phyloP scores from a whole-genome alignment of 2,329 filamentous ascomycete species.

The Verticillium longisporum region DNA sequence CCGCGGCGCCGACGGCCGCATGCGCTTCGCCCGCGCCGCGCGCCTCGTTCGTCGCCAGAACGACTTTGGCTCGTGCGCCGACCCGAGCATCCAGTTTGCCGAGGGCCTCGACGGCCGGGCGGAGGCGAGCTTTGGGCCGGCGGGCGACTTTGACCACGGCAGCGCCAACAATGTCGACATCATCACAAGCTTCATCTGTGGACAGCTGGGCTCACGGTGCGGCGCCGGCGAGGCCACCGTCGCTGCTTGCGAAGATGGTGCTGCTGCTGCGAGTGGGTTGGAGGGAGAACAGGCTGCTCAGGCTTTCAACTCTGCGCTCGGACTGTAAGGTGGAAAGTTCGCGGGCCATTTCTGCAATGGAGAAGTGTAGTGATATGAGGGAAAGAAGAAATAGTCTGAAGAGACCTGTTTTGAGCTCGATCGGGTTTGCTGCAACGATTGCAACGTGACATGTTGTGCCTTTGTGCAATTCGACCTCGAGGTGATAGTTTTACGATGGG shows the following conservation, averaged over 20 bases:
- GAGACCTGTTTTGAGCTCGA: neutral
- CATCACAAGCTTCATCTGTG: constrained; percentile 40
- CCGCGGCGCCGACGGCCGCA: constrained; percentile 3
- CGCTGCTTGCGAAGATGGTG: constrained; percentile 11
- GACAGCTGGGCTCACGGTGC: constrained; percentile 25
- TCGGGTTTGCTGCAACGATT: neutral
- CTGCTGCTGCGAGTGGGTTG: constrained; percentile 13
- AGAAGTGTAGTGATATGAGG: neutral
- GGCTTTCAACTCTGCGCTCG: constrained; percentile 14
- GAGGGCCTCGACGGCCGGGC: constrained; percentile 40
- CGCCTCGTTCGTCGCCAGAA: constrained; percentile 5
- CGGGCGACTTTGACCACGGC: constrained; percentile 42
- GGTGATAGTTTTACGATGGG: neutral
- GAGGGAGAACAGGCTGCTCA: constrained; percentile 17
- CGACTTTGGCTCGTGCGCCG: constrained; percentile 38
- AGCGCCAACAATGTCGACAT: constrained; percentile 31
- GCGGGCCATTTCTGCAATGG: neutral
- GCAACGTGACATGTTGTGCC: neutral
- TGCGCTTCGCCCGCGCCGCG: constrained; percentile 12
- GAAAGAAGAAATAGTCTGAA: neutral
- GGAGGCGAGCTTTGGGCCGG: constrained; percentile 33
- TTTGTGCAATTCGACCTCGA: neutral
- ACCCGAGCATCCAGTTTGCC: constrained; percentile 43
- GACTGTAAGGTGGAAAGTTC: neutral
- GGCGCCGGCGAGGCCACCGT: constrained; percentile 14